Base-by-base conservation (phyloP, 2,329 filamentous ascomycete genomes). In the Fusarium falciforme region DNA sequence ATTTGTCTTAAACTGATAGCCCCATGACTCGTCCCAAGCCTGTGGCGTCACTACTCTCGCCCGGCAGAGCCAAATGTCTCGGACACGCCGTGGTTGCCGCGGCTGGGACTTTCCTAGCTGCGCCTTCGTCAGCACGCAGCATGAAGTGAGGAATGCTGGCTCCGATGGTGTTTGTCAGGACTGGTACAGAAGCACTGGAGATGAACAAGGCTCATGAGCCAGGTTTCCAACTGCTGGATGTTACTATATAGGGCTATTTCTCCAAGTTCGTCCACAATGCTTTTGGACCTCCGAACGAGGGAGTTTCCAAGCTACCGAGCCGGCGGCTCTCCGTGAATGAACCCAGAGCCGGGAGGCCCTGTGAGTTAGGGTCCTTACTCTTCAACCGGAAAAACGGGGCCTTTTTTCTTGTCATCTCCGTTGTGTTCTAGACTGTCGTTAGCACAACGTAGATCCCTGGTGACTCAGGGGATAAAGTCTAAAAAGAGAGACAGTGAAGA, bases 401-500 rank as follows among this genome's bases (percentile, higher is more conserved):
- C 38, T 22, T 17, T 6, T 20, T 22, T 17, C 11, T 36, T 4
- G 1, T 55, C 14, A n/a, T 63, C 17, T 31, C 33, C 20, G 12
- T 27, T n/a, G 1, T 11, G 11, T 22, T 25, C 42, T 49, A 33
- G 33, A 17, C n/a, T 17, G 74, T 61, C 47, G 40, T 44, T 65
- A 17, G 20, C 40, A n/a, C 22, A 59, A 60, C 38, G 62, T 11
- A 29, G 31, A 59, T 17, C 38, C 35, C 29, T 58, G 8, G 33
- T 40, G 61, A 20, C 27, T 44, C 22, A 42, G 27, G 25, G 47
- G 47, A 8, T 6, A 29, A 52, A 29, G 25, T 52, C 33, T 17
- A 42, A 66, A 22, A 61, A 55, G 10, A 62, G 29, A 40, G 35
- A 70, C 10, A 73, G 64, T n/a, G 60, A 66, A n/a, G 76, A 77